Percentiles rank a stretch among this genome's conserved stretches.
Conservation (phyloP, 2,329 filamentous ascomycete genomes). For the Coleophoma cylindrospora region DNA sequence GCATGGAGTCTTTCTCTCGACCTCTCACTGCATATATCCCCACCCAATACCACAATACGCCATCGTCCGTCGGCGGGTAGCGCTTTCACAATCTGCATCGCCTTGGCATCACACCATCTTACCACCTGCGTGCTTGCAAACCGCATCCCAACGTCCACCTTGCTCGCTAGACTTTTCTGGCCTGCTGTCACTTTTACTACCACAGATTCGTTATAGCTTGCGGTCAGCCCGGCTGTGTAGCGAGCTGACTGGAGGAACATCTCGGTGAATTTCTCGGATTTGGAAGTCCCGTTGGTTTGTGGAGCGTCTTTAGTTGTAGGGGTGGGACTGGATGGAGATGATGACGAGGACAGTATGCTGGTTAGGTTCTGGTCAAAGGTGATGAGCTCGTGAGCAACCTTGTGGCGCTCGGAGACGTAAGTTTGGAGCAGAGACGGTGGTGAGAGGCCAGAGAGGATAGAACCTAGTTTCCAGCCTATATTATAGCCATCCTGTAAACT, state of each 20-base stretch:
- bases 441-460: constrained; percentile 40
- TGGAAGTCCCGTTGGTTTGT: constrained; percentile 17
- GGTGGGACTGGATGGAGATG: too few species aligned
- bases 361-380: constrained; percentile 53
- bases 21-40: constrained; percentile 30
- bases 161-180: constrained; percentile 31
- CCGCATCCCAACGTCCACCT: constrained; percentile 46
- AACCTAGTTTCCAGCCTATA: constrained; percentile 54
- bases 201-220: constrained; percentile 44
- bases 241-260: constrained; percentile 52
- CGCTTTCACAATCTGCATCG: constrained; percentile 43
- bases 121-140: constrained; percentile 55
- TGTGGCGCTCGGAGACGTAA: constrained; percentile 46
- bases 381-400: constrained; percentile 51
- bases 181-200: constrained; percentile 35
- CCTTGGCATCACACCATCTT: constrained; percentile 52
- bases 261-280: constrained; percentile 45
- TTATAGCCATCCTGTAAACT: constrained; percentile 57
- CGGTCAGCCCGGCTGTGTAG: constrained; percentile 56
- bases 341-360: constrained; percentile 41
- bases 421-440: constrained; percentile 40
- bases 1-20: constrained; percentile 28
- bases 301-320: constrained; percentile 15
- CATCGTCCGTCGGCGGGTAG: constrained; percentile 47
- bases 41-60: constrained; percentile 44